Evolutionary conservation across 2,329 filamentous ascomycete species (phyloP).

Genomic region (Epichloe typhina): DNA sequence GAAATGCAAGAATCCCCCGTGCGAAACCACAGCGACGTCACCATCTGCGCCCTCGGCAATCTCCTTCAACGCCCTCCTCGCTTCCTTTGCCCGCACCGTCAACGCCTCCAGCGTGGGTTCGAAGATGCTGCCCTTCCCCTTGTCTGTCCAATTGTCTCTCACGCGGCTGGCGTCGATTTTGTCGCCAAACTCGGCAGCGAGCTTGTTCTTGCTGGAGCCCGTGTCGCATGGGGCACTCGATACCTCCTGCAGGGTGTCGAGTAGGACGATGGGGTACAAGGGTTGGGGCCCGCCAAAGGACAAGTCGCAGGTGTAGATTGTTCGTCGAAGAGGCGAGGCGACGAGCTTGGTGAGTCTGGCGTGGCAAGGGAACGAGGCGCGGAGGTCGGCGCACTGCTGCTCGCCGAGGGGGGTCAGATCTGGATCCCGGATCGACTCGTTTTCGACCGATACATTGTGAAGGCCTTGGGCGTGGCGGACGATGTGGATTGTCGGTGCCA

Average conservation of each 20-base stretch:
- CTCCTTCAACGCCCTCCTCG: slow-evolving; percentile 44
- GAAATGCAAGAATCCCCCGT: slow-evolving; percentile 80
- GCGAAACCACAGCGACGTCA: slow-evolving; percentile 65
- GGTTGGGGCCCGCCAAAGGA: slow-evolving; percentile 44
- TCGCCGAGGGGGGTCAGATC: slow-evolving; percentile 61
- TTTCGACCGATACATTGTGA: slow-evolving; percentile 62
- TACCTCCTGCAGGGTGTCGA: slow-evolving; percentile 71
- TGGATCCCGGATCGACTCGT: slow-evolving; percentile 66
- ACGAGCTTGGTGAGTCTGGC: slow-evolving; percentile 54
- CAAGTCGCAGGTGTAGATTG: slow-evolving; percentile 62
- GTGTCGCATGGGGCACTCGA: slow-evolving; percentile 63
- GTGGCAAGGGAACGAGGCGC: slow-evolving; percentile 50
- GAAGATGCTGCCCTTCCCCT: slow-evolving; percentile 32
- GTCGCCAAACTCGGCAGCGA: slow-evolving; percentile 48
- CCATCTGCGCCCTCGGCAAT: slow-evolving; percentile 31
- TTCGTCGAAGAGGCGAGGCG: slow-evolving; percentile 68
- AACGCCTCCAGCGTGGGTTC: slow-evolving; percentile 39
- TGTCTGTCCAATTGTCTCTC: slow-evolving; percentile 57
- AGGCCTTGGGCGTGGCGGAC: slow-evolving; percentile 66
- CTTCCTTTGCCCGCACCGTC: slow-evolving; percentile 44
- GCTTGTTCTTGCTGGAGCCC: slow-evolving; percentile 42
- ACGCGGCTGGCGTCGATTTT: slow-evolving; percentile 52
- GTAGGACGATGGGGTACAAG: slow-evolving; percentile 41
- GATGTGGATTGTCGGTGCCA: slow-evolving; percentile 47
- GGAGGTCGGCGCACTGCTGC: slow-evolving; percentile 56